Evolutionary conservation across 352 stramenopile species (phyloP).

Genomic region (Vaucheria bursata): DNA sequence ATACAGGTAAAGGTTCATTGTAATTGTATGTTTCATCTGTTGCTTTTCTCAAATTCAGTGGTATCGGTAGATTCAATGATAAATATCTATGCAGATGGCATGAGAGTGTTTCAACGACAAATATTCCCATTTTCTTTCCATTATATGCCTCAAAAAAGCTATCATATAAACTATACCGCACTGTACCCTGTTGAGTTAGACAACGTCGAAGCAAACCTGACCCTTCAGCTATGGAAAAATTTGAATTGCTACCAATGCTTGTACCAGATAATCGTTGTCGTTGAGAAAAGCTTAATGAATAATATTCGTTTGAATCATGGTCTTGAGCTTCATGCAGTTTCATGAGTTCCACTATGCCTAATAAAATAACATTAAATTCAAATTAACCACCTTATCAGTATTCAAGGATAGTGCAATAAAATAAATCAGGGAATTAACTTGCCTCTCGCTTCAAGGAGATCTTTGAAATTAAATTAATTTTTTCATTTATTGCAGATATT

Average conservation of each 20-base stretch:
- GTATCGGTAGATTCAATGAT: neutral
- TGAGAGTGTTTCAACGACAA: neutral
- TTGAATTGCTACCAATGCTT: neutral
- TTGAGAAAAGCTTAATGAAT: neutral
- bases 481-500: too few species aligned
- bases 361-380: too few species aligned
- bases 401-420: too few species aligned
- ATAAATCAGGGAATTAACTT: too few species aligned
- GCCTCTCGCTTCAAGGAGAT: too few species aligned
- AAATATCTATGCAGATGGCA: constrained; percentile 26
- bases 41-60: neutral
- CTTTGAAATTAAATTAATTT: too few species aligned
- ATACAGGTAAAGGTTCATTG: constrained; percentile 26
- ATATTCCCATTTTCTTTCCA: neutral
- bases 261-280: neutral
- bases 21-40: constrained; percentile 11
- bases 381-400: too few species aligned
- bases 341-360: constrained; percentile 26
- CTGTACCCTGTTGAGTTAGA: constrained; percentile 32
- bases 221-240: constrained; percentile 27
- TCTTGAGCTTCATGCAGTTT: constrained; percentile 4
- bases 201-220: constrained; percentile 34
- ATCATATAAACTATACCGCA: constrained; percentile 29
- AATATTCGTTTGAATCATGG: neutral
- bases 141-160: constrained; percentile 19